A percentile compares a stretch with the other conserved stretches of the same genome.
Conservation (phyloP, 495 filamentous ascomycete species). For the Penicillium antarcticum region DNA sequence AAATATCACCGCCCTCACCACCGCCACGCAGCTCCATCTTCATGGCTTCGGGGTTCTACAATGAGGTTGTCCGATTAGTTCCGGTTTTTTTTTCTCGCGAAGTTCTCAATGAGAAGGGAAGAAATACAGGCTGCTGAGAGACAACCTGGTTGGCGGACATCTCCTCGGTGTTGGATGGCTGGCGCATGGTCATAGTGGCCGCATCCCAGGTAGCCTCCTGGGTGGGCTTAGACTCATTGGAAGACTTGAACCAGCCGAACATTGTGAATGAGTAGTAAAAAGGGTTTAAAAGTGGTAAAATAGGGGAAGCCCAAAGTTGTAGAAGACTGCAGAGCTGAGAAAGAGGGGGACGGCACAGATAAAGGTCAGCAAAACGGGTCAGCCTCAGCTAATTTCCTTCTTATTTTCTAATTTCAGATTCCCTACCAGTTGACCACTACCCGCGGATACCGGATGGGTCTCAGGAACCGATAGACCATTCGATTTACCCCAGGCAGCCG, state of each 20-base stretch:
- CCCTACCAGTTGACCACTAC: no score
- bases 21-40: slow-evolving; percentile 8
- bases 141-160: slow-evolving; percentile 1
- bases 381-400: background rate
- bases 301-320: background rate
- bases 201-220: slow-evolving; percentile 3
- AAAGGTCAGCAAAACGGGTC: background rate
- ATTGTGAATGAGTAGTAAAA: background rate
- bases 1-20: slow-evolving; percentile 6
- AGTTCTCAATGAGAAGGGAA: background rate
- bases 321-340: background rate
- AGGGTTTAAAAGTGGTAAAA: background rate
- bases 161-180: background rate
- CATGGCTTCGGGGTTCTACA: background rate
- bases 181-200: slow-evolving; percentile 3
- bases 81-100: no score
- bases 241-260: slow-evolving; percentile 9
- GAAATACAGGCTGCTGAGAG: slow-evolving; percentile 1
- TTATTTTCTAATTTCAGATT: background rate
- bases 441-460: background rate
- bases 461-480: background rate
- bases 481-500: background rate
- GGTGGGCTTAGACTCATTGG: background rate
- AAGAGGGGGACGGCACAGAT: background rate
- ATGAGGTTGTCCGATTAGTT: background rate